Conservation (phyloP, 2,329 filamentous ascomycete species). For the Trichoderma sp. region DNA sequence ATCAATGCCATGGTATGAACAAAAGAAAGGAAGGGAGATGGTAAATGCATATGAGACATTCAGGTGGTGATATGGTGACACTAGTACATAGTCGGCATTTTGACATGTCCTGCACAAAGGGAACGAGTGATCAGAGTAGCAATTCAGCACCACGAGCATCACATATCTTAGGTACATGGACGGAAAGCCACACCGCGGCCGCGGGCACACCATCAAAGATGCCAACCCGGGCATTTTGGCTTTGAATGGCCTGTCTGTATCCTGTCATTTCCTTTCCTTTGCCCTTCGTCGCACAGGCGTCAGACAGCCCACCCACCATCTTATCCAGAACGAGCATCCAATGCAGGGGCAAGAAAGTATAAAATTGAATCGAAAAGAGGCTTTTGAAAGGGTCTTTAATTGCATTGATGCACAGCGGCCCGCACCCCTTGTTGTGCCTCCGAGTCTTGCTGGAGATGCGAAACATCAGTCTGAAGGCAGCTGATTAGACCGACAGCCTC, state of each 20-base stretch:
- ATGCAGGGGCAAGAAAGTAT: slow-evolving; percentile 21
- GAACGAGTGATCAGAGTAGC: no score
- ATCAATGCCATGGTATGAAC: not conserved
- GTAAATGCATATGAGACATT: slow-evolving; percentile 1
- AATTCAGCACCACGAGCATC: no score
- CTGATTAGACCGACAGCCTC: not conserved
- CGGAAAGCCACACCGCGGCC: slow-evolving; percentile 17
- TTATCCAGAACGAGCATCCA: not conserved
- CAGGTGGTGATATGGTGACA: not conserved
- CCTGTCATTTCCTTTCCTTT: not conserved
- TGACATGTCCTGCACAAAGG: not conserved
- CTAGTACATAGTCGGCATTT: not conserved
- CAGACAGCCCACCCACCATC: not conserved
- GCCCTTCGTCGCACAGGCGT: not conserved
- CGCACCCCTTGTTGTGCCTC: not conserved
- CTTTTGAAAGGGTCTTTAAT: not conserved
- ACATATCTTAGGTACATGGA: no score
- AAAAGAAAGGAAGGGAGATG: not conserved
- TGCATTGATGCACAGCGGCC: slow-evolving; percentile 12
- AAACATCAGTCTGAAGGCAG: not conserved
- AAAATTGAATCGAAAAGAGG: not conserved
- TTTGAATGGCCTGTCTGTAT: not conserved
- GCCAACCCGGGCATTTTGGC: not conserved
- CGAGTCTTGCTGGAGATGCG: not conserved
- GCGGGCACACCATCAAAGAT: not conserved